Conservation (phyloP, 345 rosid species). For the Iberis pinnata region DNA sequence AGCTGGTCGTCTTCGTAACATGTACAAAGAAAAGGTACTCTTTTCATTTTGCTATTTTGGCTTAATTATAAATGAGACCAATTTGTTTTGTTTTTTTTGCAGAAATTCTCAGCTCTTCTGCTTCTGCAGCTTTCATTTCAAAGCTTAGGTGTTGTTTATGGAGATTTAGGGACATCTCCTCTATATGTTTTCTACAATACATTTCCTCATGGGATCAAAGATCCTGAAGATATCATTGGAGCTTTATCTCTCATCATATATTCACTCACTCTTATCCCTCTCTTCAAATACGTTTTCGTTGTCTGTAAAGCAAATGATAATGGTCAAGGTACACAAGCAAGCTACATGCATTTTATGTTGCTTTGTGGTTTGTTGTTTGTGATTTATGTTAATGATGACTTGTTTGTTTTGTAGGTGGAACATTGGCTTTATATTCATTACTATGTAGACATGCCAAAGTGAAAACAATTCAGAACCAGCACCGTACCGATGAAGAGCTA, state of each 20-base stretch:
- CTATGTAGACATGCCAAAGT: slow-evolving; percentile 85
- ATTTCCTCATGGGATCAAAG: slow-evolving; percentile 50
- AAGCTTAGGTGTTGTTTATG: slow-evolving; percentile 75
- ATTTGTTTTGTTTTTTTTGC: slow-evolving; percentile 7
- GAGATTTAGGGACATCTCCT: slow-evolving; percentile 72
- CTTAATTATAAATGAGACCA: too few species aligned
- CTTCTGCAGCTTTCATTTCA: slow-evolving; percentile 66
- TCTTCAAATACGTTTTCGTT: slow-evolving; percentile 63
- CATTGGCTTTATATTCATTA: slow-evolving; percentile 75
- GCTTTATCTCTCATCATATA: slow-evolving; percentile 67
- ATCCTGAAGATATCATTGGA: slow-evolving; percentile 61
- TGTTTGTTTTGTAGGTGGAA: slow-evolving; percentile 48
- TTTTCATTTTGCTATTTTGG: too few species aligned
- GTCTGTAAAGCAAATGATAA: slow-evolving; percentile 71
- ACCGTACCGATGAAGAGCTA: slow-evolving; percentile 88
- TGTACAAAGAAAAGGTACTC: slow-evolving; percentile 60
- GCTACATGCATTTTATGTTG: neutral
- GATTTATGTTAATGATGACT: neutral
- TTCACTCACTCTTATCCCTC: slow-evolving; percentile 64
- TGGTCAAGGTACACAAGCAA: slow-evolving; percentile 47
- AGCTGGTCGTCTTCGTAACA: slow-evolving; percentile 75
- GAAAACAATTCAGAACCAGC: slow-evolving; percentile 83
- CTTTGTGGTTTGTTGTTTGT: neutral
- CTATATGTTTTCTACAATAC: slow-evolving; percentile 69
- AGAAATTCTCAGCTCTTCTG: slow-evolving; percentile 53